phyloP scores from a whole-genome alignment of 2,329 filamentous ascomycete species.

The Periconia sp. region DNA sequence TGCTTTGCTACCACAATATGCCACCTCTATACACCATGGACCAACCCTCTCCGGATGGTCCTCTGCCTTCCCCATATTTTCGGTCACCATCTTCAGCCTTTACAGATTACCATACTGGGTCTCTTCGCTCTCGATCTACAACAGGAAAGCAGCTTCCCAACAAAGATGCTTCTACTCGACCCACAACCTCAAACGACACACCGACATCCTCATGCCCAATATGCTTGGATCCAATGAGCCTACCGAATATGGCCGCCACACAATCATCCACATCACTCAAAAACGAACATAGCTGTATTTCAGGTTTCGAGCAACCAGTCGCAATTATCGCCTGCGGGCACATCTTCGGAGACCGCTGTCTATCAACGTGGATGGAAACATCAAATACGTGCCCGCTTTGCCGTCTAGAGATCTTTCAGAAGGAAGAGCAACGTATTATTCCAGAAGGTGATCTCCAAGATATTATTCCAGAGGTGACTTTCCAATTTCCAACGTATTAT shows the following conservation, averaged over 20 bases:
- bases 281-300: neutral
- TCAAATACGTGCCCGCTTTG: constrained; percentile 9
- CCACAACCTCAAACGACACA: neutral
- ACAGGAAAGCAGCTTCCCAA: neutral
- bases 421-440: neutral
- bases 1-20: too few relatives aligned
- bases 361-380: constrained; percentile 3
- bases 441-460: too few relatives aligned
- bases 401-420: constrained; percentile 2
- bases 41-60: too few relatives aligned
- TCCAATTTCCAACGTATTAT: too few relatives aligned
- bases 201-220: neutral
- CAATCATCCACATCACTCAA: neutral
- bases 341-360: constrained; percentile 2
- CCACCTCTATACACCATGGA: too few relatives aligned
- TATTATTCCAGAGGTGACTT: too few relatives aligned
- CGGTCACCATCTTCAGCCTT: too few relatives aligned
- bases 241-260: neutral
- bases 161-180: neutral
- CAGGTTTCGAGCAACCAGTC: neutral
- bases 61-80: too few relatives aligned
- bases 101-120: too few relatives aligned
- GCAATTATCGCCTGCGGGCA: constrained; percentile 6
- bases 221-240: neutral
- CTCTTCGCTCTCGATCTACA: too few relatives aligned